Evolutionary conservation across 129 eudicot genomes (phyloP).

Genomic region (Centrapalus pauciflorus): DNA sequence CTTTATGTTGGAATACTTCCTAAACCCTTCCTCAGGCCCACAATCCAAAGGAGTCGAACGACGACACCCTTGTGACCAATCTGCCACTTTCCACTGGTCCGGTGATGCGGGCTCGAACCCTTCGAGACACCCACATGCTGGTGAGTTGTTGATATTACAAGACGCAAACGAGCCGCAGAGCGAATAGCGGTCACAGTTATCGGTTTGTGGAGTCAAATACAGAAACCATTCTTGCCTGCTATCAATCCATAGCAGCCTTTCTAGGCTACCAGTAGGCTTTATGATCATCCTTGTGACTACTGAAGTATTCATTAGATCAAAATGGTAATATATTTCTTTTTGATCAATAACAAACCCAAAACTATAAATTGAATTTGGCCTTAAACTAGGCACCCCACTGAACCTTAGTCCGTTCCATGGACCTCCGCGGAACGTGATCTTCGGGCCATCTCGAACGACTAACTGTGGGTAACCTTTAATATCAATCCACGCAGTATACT

Average conservation of each 20-base stretch:
- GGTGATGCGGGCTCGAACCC: slow-evolving; percentile 29
- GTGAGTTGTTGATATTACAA: slow-evolving; percentile 33
- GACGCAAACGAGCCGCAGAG: slow-evolving; percentile 33
- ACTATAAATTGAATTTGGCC: slow-evolving; percentile 10
- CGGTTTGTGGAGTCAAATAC: slow-evolving; percentile 21
- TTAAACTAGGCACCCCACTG: slow-evolving; percentile 32
- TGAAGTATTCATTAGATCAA: slow-evolving; percentile 20
- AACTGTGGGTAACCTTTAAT: slow-evolving; percentile 38
- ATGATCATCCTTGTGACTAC: slow-evolving; percentile 28
- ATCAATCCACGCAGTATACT: slow-evolving; percentile 25
- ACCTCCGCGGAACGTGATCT: slow-evolving; percentile 25
- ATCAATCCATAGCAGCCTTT: slow-evolving; percentile 27
- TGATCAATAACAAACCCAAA: slow-evolving; percentile 27
- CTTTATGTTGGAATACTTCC: slow-evolving; percentile 24
- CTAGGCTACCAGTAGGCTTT: slow-evolving; percentile 21
- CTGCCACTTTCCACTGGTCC: slow-evolving; percentile 30
- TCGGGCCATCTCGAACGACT: slow-evolving; percentile 12
- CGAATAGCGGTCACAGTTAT: slow-evolving; percentile 35
- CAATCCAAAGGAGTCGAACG: slow-evolving; percentile 29
- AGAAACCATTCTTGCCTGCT: slow-evolving; percentile 27
- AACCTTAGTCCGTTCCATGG: slow-evolving; percentile 57
- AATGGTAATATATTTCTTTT: slow-evolving; percentile 29
- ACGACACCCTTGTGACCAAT: slow-evolving; percentile 42
- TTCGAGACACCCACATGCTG: slow-evolving; percentile 32
- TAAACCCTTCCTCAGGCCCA: slow-evolving; percentile 29